A percentile compares a stretch with the other conserved stretches of the same genome.
Evolutionary conservation across 768 basidiomycete genomes (phyloP).

Genomic region (Phaeotremella skinneri): DNA sequence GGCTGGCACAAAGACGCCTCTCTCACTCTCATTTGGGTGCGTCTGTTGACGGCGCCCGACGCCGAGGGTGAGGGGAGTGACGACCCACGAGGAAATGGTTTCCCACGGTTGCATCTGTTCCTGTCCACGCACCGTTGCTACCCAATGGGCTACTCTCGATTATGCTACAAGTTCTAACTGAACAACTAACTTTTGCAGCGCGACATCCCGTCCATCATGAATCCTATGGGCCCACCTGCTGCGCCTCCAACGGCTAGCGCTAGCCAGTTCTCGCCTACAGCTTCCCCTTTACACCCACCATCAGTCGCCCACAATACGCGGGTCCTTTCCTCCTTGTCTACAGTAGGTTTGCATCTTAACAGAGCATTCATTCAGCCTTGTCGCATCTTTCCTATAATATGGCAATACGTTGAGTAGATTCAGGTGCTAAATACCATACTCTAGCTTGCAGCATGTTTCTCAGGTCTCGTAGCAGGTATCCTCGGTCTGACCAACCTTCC

Average conservation of each 20-base stretch:
- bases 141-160: no score
- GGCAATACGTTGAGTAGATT: background rate
- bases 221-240: slow-evolving; percentile 29
- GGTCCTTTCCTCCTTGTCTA: slow-evolving; percentile 44
- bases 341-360: slow-evolving; percentile 28
- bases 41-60: no score
- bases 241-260: slow-evolving; percentile 17
- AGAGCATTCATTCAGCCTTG: background rate
- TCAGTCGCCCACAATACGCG: slow-evolving; percentile 45
- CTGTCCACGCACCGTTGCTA: no score
- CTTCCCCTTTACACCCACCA: slow-evolving; percentile 46
- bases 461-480: slow-evolving; percentile 82
- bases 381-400: background rate
- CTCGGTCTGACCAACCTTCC: slow-evolving; percentile 80
- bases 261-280: slow-evolving; percentile 28
- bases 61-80: no score
- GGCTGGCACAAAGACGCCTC: no score
- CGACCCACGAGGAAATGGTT: no score
- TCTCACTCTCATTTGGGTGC: no score
- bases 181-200: no score
- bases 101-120: no score
- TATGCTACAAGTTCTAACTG: no score
- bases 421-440: slow-evolving; percentile 55
- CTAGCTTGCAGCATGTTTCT: slow-evolving; percentile 69
- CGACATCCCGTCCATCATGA: no score